Base-by-base conservation (phyloP, 2,329 filamentous ascomycete species). In the Epichloe bromicola region DNA sequence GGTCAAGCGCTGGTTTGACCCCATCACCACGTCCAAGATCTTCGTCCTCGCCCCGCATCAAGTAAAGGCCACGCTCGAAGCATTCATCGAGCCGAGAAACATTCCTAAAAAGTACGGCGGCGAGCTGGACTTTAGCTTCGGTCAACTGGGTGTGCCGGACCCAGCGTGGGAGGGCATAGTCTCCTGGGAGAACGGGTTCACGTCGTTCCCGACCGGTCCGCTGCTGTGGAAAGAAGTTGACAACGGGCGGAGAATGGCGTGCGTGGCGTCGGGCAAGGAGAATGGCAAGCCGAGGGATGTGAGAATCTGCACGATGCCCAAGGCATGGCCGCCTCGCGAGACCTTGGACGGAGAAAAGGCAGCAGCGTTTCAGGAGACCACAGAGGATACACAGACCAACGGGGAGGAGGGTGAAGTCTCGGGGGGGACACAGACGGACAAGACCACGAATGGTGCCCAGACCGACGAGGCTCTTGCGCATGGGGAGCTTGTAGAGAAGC, bases 1-100 rank as follows among this genome's bases (percentile, higher is more conserved):
- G 88, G 79, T 95, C 69, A 95, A 95, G 75, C 84, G 86, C 62
- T 95, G 90, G 89, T 95, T 95, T 62, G 86, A 90, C 70, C 90
- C 90, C 6, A 88, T 89, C 55, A 96, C 91, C 36, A 87, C 89
- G 3, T 93, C 88, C 61, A 97, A 97, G 72, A 96, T 97, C 65
- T 95, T 95, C 67, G 93, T 97, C 59, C 79, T 97, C 50, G 75
- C 76, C 46, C 73, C 80, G 8, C 64, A 78, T 51, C 88, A 95
- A 67, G 84, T 94, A 49, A 78, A 83, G 58, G 72, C 83, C 15
- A 91, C 88, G 2, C 79, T 97, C 26, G 78, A 83, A 56, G 74
- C 80, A 50, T 96, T 91, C 69, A 88, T 97, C 64, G 85, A 95
- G 49, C 74, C 79, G 0, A 75, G 79, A 49, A 87, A 91, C 67